Evolutionary conservation across 352 stramenopile species (phyloP).

Genomic region (Phytopythium chamaehyphon): DNA sequence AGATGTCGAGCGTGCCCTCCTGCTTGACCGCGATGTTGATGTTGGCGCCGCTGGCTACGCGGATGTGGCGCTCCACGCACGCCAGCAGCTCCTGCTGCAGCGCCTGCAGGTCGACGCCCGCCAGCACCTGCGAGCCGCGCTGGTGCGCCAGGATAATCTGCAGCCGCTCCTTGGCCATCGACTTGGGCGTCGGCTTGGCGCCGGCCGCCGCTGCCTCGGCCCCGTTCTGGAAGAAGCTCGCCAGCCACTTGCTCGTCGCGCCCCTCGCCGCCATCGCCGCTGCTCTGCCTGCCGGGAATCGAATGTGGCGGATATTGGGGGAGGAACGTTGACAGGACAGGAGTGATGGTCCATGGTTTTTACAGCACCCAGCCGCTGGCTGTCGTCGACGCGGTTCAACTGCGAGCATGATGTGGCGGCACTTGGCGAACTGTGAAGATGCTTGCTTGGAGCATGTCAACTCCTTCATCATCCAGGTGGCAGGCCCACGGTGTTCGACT

Average conservation of each 20-base stretch:
- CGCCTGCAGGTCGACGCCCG: constrained; percentile 71
- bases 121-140: constrained; percentile 77
- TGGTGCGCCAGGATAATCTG: constrained; percentile 90
- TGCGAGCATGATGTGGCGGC: no score
- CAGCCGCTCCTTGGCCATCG: constrained; percentile 82
- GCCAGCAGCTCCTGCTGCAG: constrained; percentile 82
- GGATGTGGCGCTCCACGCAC: constrained; percentile 86
- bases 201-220: constrained; percentile 14
- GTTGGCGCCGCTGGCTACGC: constrained; percentile 79
- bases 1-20: constrained; percentile 85
- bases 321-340: not conserved
- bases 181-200: constrained; percentile 48
- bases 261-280: constrained; percentile 45
- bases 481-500: no score
- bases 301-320: not conserved
- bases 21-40: constrained; percentile 91
- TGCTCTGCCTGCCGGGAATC: no score
- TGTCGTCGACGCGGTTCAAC: no score
- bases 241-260: constrained; percentile 65
- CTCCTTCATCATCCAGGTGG: no score
- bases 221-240: constrained; percentile 64
- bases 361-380: no score
- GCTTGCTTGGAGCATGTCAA: no score
- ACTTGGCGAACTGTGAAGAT: no score
- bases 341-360: not conserved